Evolutionary conservation across 139 green algal species (phyloP), one percentile per base, ranked within the genome.

Genomic region (Volvox africanus): DNA sequence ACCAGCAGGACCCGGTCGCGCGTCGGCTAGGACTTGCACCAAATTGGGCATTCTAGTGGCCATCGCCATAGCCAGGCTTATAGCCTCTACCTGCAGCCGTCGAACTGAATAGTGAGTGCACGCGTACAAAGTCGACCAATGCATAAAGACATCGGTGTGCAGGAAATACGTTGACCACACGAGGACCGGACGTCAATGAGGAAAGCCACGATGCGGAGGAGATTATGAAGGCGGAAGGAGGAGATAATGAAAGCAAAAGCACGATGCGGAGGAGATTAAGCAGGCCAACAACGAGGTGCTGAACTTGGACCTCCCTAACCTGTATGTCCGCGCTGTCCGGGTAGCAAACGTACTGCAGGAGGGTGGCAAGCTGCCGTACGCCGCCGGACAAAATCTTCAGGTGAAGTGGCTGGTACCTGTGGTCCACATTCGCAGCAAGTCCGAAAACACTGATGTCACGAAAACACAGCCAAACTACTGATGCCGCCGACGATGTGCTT

Each of bases 341-440:
- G 90, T 98, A 97, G 78, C 94, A 94, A 75, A 97, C 94, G 73
- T 94, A 97, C 87, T 96, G 92, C 77, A 97, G 82, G 82, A 97
- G 88, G 32, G 76, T 28, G 5, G 92, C 75, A 35, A 98, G 55
- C 73, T 82, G 73, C 30, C 75, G 86, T 68, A 90, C 75, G 35
- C 73, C 73, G 32, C 75, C 73, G 26, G 86, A 67, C 73, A 90
- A n/a, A 20, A 90, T 61, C 86, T 90, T 90, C 26, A 61, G 82
- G 80, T 93, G 82, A n/a, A 93, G 67, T 30, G 90, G 84, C 90
- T 93, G 90, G 77, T 93, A 90, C 71, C 89, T 92, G 68, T 36
- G 55, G 44, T 55, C 44, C 44, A n/a, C n/a, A 55, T 55, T 9
- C 44, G 44, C 44, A 55, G 44, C 44, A 55, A 55, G 44, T 55